A percentile compares a stretch with the other conserved stretches of the same genome.
phyloP scores from a whole-genome alignment of 768 basidiomycete genomes.

The Suillus placidus region DNA sequence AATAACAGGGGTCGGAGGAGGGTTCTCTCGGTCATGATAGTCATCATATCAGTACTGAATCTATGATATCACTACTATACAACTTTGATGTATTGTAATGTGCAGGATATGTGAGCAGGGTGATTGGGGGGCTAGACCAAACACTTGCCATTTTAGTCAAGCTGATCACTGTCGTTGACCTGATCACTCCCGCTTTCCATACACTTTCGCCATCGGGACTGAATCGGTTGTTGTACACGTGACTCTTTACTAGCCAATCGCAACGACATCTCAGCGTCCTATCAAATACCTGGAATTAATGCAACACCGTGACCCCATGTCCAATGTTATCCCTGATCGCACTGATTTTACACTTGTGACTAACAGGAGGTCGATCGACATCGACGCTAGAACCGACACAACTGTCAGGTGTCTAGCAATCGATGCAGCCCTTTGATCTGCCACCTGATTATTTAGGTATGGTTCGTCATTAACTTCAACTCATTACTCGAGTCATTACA shows the following conservation, averaged over 20 bases:
- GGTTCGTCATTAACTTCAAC: background rate
- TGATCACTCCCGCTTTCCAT: no score
- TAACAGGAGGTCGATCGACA: no score
- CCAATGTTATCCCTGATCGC: background rate
- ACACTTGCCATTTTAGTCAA: no score
- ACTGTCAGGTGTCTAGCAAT: background rate
- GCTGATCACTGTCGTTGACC: no score
- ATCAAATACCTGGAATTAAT: background rate
- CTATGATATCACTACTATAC: no score
- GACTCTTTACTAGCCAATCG: background rate
- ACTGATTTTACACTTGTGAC: background rate
- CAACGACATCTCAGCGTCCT: background rate
- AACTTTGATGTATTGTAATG: no score
- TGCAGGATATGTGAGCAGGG: no score
- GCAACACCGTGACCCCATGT: background rate
- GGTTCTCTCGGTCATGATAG: no score
- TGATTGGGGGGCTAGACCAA: no score
- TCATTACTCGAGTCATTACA: background rate
- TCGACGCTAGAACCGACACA: background rate
- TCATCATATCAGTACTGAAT: no score
- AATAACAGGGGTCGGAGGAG: no score
- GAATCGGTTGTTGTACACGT: background rate
- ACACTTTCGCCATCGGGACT: background rate
- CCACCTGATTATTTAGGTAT: background rate
- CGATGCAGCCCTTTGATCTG: background rate